Evolutionary conservation across 1,284 basidiomycete genomes (phyloP), one percentile per base, ranked within the genome.

Genomic region (Apiotrichum gracile): DNA sequence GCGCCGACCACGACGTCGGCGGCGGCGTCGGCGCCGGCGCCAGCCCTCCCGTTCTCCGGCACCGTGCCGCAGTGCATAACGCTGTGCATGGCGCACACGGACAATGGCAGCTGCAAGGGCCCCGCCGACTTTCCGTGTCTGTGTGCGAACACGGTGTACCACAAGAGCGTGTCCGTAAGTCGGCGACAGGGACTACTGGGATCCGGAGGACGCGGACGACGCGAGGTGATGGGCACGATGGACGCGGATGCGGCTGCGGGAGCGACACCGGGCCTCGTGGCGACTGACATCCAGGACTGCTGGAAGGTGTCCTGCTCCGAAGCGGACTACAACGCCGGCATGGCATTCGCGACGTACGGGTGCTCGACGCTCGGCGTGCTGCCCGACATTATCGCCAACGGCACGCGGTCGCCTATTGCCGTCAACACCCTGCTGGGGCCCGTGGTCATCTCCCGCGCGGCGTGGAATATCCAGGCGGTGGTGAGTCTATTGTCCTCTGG

Each of bases 381-480:
- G 14, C 33, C 33, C n/a, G 31, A 21, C 21, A 24, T 12, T 4
- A 22, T 8, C 17, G 24, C 41, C 29, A 26, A 37, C 24, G 31
- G 48, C 9, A 34, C n/a, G 17, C 21, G 21, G 12, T 34, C 21
- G 13, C 24, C 47, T n/a, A 27, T 44, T 6, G 43, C 43, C 14
- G 22, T 22, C 24, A 49, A 52, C 45, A 22, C 50, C 14, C 37
- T 41, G 4, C 17, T 47, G n/a, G n/a, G 33, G 10, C 55, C 55
- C 7, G 35, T 57, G 47, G 33, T 46, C 46, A 49, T 37, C 39
- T 47, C 47, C 8, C 22, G 12, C 6, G 39, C 51, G 5, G 43
- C 43, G 6, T 47, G 35, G 38, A 42, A 56, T 44, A 56, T 56
- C 44, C 39, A 45, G 31, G 44, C 39, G 0, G 47, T 56, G 5